A percentile compares a stretch with the other conserved stretches of the same genome.
phyloP scores from a whole-genome alignment of 306 rosid genomes.

The Vicia faba region DNA sequence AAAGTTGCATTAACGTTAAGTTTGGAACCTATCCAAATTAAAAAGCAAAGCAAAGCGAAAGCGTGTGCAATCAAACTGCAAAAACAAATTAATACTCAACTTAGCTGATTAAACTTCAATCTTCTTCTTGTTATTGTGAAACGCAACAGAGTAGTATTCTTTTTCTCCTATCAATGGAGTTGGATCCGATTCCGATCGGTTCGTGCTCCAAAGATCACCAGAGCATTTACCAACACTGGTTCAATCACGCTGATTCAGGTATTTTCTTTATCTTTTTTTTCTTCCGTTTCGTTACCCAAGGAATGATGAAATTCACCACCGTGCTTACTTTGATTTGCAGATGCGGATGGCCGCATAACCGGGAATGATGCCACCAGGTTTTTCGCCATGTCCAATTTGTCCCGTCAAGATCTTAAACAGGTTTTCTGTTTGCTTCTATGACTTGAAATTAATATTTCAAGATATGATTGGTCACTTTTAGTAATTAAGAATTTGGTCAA shows the following conservation, averaged over 20 bases:
- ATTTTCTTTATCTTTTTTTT: too few relatives aligned
- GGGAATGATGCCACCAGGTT: constrained; percentile 84
- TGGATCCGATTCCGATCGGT: constrained; percentile 61
- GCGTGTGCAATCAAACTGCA: too few relatives aligned
- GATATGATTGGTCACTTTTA: constrained; percentile 7
- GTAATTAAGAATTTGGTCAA: not conserved
- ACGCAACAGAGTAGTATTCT: not conserved
- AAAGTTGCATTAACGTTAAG: too few relatives aligned
- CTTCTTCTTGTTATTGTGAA: not conserved
- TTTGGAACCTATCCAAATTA: too few relatives aligned
- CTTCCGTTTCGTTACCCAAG: not conserved
- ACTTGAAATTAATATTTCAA: not conserved
- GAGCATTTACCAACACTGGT: constrained; percentile 73
- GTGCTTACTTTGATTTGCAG: constrained; percentile 43
- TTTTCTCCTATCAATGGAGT: constrained; percentile 64
- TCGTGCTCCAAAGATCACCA: constrained; percentile 81
- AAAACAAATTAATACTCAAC: too few relatives aligned
- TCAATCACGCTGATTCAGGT: constrained; percentile 83
- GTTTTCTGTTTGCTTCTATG: constrained; percentile 39
- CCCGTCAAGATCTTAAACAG: constrained; percentile 92
- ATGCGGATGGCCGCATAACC: constrained; percentile 86
- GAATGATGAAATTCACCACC: not conserved
- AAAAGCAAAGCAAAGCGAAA: too few relatives aligned
- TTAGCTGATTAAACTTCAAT: too few relatives aligned
- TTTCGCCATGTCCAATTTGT: constrained; percentile 75